Percentiles rank a stretch among this genome's conserved stretches.
Evolutionary conservation across 441 rosid genomes (phyloP).

Genomic region (Erodium chrysanthum): DNA sequence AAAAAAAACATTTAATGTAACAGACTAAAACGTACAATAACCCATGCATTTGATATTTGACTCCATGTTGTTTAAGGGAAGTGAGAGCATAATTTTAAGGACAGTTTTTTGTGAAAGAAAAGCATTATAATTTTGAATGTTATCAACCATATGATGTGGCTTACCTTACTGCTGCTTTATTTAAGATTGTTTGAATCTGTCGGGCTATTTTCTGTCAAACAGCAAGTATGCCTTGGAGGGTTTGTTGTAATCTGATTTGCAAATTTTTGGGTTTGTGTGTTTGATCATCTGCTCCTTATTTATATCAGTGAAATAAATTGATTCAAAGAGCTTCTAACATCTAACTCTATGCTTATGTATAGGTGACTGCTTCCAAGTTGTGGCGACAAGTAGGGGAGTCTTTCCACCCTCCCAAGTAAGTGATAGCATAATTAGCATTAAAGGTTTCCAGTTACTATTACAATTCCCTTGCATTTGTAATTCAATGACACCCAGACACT

Average conservation of each 20-base stretch:
- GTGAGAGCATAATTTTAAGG: background rate
- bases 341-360: conserved; percentile 20
- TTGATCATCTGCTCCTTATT: background rate
- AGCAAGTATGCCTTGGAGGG: background rate
- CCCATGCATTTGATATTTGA: background rate
- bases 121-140: background rate
- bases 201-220: background rate
- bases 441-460: background rate
- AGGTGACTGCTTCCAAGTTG: conserved; percentile 80
- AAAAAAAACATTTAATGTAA: background rate
- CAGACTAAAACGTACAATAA: background rate
- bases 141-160: background rate
- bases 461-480: background rate
- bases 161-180: background rate
- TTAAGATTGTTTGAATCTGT: background rate
- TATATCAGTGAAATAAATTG: background rate
- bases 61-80: background rate
- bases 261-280: conserved; percentile 2
- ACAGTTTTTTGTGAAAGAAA: background rate
- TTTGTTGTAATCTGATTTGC: background rate
- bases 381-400: conserved; percentile 98
- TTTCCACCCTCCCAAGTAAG: conserved; percentile 93
- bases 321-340: background rate
- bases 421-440: conserved; percentile 1
- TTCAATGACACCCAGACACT: background rate